These are phyloP conservation scores for Fusarium heterosporum DNA, from an alignment of 2,329 filamentous ascomycete genomes.

Conservation along the genomic window DNA sequence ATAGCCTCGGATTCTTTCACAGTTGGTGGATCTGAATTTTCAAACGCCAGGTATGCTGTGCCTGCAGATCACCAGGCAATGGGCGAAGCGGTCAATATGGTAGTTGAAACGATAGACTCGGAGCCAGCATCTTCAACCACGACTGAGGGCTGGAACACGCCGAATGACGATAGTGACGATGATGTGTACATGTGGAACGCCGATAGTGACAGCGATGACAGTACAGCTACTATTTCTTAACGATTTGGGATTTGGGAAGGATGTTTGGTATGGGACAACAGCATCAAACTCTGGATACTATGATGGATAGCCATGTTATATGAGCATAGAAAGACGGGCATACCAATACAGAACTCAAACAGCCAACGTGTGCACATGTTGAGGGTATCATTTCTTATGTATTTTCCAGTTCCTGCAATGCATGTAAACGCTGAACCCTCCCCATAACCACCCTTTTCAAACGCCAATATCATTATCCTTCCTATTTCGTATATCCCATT, in stretches of 20 bases:
- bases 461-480: conserved; percentile 30
- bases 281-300: background rate
- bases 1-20: conserved; percentile 54
- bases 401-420: conserved; percentile 22
- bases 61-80: conserved; percentile 49
- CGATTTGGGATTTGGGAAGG: conserved; percentile 1
- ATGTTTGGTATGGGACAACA: background rate
- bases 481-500: background rate
- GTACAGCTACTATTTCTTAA: conserved; percentile 19
- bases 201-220: conserved; percentile 25
- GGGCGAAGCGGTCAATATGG: conserved; percentile 41
- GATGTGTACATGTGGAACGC: conserved; percentile 30
- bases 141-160: conserved; percentile 15
- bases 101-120: conserved; percentile 41
- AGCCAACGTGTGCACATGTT: background rate
- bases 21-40: conserved; percentile 48
- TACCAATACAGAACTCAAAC: conserved; percentile 2
- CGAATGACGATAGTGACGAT: conserved; percentile 21
- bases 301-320: background rate
- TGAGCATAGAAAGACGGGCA: conserved; percentile 4
- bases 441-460: conserved; percentile 11
- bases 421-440: conserved; percentile 22
- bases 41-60: conserved; percentile 51
- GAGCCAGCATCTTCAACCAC: conserved; percentile 22
- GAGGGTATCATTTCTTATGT: conserved; percentile 30